Base-by-base conservation (phyloP, 2,329 filamentous ascomycete genomes). In the Neospermospora avenae region DNA sequence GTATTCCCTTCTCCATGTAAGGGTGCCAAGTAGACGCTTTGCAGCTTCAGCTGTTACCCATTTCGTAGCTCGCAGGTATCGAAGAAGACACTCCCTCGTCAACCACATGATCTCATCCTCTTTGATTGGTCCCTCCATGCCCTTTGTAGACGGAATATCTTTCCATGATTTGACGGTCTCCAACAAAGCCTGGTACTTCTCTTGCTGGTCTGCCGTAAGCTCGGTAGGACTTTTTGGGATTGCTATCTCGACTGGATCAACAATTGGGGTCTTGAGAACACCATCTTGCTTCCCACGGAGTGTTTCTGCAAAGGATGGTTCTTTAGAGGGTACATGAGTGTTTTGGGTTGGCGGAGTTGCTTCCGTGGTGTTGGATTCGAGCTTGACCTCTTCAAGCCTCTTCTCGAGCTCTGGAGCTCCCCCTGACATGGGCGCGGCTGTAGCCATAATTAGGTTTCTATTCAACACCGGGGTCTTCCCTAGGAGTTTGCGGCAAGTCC, bases 41-140 rank as follows among this genome's bases (percentile, higher is more conserved):
- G 88, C 82, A 8, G 95, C 86, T 51, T 93, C 86, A 45, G 84
- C 77, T 53, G 89, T 81, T 67, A 87, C 81, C 92, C 95, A 99
- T 76, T 96, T 97, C 39, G 91, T 93, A 20, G 95, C 95, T 61
- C 93, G 89, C 31, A 99, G 86, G 74, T 96, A 99, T 68, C 95
- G 89, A 42, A 97, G 81, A 16, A 99, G 82, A 73, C 93, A 98
- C 74, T 99, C 95, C 66, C 87, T 85, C 13, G 93, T 96, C 67
- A 99, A 82, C 86, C 91, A 99, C 77, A 95, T 85, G 71, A 85
- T 88, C 77, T 99, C 95, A 54, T 80, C 77, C 60, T 96, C 91
- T 54, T 85, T 86, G 60, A 98, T 77, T 1, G 90, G 85, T 2
- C 84, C 84, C 8, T 74, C 81, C 63, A 78, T 78, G 57, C 78